These are phyloP conservation scores for Aspergillus arachidicola DNA, from an alignment of 2,329 filamentous ascomycete species.

Conservation along the genomic window DNA sequence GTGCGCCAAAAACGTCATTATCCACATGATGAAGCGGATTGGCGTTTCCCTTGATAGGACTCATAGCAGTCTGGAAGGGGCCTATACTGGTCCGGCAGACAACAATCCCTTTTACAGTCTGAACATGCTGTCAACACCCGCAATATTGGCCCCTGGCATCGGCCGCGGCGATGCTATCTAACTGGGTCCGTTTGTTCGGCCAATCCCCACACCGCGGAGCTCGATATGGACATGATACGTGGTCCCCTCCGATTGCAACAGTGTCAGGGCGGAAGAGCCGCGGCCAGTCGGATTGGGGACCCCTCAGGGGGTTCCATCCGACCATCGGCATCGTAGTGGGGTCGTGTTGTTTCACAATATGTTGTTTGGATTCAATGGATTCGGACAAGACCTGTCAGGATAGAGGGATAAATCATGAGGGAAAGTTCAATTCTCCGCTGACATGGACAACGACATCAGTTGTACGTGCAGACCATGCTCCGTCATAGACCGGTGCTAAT, in stretches of 20 bases:
- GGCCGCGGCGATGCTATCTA: not conserved
- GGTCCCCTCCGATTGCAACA: not conserved
- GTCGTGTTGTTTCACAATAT: constrained; percentile 26
- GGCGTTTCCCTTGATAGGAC: constrained; percentile 30
- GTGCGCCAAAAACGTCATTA: constrained; percentile 50
- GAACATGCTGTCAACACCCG: too few species aligned
- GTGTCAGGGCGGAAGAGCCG: not conserved
- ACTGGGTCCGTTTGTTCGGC: constrained; percentile 7
- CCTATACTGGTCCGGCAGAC: not conserved
- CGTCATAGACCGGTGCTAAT: not conserved
- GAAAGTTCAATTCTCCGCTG: too few species aligned
- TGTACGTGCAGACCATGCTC: not conserved
- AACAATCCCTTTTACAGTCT: not conserved
- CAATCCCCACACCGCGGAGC: constrained; percentile 31
- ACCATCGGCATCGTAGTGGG: not conserved
- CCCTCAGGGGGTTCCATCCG: not conserved
- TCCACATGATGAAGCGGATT: constrained; percentile 31
- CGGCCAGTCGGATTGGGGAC: not conserved
- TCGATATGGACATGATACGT: constrained; percentile 44
- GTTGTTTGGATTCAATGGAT: constrained; percentile 39
- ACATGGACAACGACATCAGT: not conserved
- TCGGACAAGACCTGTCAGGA: constrained; percentile 17
- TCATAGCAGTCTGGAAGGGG: not conserved
- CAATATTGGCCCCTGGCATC: too few species aligned
- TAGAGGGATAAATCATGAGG: not conserved